Conservation (phyloP, 345 rosid species). For the Gossypium turneri region DNA sequence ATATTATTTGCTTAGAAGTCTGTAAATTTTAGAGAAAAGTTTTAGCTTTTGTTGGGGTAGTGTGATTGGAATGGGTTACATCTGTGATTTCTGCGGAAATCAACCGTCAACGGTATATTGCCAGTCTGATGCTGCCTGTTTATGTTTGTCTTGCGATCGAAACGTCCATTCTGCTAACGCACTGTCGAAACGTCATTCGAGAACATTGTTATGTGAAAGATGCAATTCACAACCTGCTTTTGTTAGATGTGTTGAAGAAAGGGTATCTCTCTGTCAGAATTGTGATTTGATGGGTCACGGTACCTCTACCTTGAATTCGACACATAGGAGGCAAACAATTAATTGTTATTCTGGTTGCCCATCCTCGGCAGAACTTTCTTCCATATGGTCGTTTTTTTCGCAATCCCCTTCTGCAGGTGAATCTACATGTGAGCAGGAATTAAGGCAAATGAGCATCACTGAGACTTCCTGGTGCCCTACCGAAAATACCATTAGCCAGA, state of each 20-base stretch:
- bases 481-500: conserved; percentile 35
- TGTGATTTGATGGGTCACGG: conserved; percentile 87
- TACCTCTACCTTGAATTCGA: conserved; percentile 40
- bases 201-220: conserved; percentile 84
- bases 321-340: conserved; percentile 74
- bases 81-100: conserved; percentile 90
- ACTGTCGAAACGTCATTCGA: conserved; percentile 81
- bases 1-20: conserved; percentile 13
- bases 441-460: conserved; percentile 80
- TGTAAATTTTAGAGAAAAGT: conserved; percentile 11
- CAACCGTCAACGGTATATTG: conserved; percentile 92
- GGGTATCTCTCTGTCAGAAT: conserved; percentile 80
- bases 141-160: conserved; percentile 92
- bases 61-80: conserved; percentile 53
- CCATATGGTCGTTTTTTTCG: conserved; percentile 78
- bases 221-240: conserved; percentile 81
- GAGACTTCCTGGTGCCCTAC: conserved; percentile 35
- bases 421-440: conserved; percentile 65
- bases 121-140: conserved; percentile 88
- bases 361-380: conserved; percentile 77
- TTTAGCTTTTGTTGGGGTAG: conserved; percentile 12
- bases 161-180: conserved; percentile 95
- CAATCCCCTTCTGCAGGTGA: conserved; percentile 49
- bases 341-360: conserved; percentile 91
- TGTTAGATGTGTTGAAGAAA: conserved; percentile 78